Percentiles rank a stretch among this genome's conserved stretches.
Conservation (phyloP, 331 rosid genomes). For the Quercus lobata region DNA sequence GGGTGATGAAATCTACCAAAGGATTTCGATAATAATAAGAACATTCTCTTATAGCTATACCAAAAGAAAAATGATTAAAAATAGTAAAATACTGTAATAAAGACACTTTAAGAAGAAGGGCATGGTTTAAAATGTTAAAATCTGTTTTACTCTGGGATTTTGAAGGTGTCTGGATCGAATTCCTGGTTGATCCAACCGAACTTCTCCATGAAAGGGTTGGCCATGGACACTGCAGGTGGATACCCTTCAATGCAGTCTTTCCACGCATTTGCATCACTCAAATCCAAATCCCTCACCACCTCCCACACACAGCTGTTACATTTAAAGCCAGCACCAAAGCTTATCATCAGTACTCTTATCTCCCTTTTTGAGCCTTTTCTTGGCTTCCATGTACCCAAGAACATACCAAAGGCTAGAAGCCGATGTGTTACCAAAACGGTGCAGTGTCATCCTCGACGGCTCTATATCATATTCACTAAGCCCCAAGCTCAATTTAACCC, state of each 20-base stretch:
- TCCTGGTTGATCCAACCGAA: conserved; percentile 71
- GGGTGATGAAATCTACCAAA: too few species aligned
- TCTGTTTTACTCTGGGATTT: neutral
- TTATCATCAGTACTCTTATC: conserved; percentile 68
- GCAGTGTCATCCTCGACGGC: conserved; percentile 92
- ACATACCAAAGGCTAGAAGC: conserved; percentile 90
- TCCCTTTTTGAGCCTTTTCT: conserved; percentile 70
- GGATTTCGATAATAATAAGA: too few species aligned
- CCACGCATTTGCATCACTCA: conserved; percentile 57
- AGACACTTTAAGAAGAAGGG: too few species aligned
- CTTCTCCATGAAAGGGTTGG: conserved; percentile 70
- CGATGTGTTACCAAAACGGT: conserved; percentile 87
- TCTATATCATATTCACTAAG: conserved; percentile 65
- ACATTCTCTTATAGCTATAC: too few species aligned
- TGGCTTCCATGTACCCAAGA: conserved; percentile 87
- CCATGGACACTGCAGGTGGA: conserved; percentile 43
- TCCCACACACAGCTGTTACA: conserved; percentile 91
- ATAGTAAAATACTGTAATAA: too few species aligned
- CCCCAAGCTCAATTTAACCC: conserved; percentile 56
- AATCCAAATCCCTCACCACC: conserved; percentile 53
- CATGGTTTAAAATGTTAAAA: neutral
- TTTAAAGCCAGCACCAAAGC: conserved; percentile 91
- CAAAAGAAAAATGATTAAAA: too few species aligned
- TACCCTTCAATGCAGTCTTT: conserved; percentile 57
- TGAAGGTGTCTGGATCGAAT: conserved; percentile 28